phyloP scores from a whole-genome alignment of 2,329 filamentous ascomycete species.

The Aureobasidium subglaciale region DNA sequence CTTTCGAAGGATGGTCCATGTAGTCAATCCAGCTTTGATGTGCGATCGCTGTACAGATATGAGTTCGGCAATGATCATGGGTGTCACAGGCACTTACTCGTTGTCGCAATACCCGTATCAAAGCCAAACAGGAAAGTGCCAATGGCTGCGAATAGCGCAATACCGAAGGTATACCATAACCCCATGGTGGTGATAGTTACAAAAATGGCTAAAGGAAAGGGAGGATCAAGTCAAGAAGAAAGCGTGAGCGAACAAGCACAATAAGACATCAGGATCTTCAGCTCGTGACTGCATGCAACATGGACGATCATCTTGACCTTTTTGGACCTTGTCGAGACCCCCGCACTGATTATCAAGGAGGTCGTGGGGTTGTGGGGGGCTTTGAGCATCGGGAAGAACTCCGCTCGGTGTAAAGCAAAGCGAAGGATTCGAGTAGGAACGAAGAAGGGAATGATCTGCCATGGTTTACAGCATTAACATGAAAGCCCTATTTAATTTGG shows the following conservation, averaged over 20 bases:
- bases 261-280: neutral
- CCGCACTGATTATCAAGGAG: neutral
- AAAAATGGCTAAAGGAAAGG: too few species aligned
- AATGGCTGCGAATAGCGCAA: constrained; percentile 52
- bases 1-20: constrained; percentile 49
- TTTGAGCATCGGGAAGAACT: constrained; percentile 5
- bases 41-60: constrained; percentile 40
- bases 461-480: neutral
- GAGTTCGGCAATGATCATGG: neutral
- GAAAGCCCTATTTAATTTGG: neutral
- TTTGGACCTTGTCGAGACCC: neutral
- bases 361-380: neutral
- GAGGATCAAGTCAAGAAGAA: neutral
- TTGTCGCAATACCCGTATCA: constrained; percentile 55
- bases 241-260: neutral
- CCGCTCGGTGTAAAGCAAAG: neutral
- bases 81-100: too few species aligned
- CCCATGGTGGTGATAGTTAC: constrained; percentile 27
- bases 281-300: neutral
- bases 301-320: neutral
- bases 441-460: neutral
- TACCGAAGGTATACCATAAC: constrained; percentile 41
- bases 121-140: constrained; percentile 56
- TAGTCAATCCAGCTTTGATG: constrained; percentile 55
- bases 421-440: neutral